Evolutionary conservation across 352 stramenopile species (phyloP), one percentile per base, ranked within the genome.

Genomic region (Pythium utonaiense): DNA sequence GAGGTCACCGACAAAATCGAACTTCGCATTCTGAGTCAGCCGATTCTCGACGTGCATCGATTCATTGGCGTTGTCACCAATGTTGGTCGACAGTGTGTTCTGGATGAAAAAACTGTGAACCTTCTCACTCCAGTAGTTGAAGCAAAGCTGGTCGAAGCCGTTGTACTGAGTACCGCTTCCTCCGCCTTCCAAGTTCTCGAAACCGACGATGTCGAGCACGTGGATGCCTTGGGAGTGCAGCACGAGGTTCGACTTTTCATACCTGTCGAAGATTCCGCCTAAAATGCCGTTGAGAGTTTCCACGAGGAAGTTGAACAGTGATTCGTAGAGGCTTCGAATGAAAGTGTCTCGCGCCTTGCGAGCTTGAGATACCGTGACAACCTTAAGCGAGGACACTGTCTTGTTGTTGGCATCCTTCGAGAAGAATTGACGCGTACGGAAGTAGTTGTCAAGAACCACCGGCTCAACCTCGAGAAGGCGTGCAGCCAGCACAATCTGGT

Each of bases 101-200:
- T 89, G 78, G 28, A 92, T 71, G 64, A 88, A 94, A 51, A 91
- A 91, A 36, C 78, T 77, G 58, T 88, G 80, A 19, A 89, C 77
- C 41, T 92, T 94, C 60, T 94, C 82, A 56, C 80, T 88, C 84
- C 84, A 94, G 60, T 94, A 94, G 47, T 94, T 91, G 50, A 83
- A 85, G 48, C 82, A 91, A 12, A 92, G 69, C 61, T 91, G 80
- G 53, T 92, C 80, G 44, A 94, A 91, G 19, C 78, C 81, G 45
- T 89, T 89, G 34, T 80, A 62, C n/a, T 70, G 66, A 6, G 69
- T 59, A 7, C 47, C 57, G n/a, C 13, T 54, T 27, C 34, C 42
- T 28, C 25, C 30, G 12, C 36, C 66, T 22, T 85, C 78, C 12
- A 90, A 49, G 40, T 76, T 82, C 47, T 91, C 78, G 33, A 90